Evolutionary conservation across 192 early-diverging fungal species (phyloP), one percentile per base, ranked within the genome.

Genomic region (Umbelopsis isabellina): DNA sequence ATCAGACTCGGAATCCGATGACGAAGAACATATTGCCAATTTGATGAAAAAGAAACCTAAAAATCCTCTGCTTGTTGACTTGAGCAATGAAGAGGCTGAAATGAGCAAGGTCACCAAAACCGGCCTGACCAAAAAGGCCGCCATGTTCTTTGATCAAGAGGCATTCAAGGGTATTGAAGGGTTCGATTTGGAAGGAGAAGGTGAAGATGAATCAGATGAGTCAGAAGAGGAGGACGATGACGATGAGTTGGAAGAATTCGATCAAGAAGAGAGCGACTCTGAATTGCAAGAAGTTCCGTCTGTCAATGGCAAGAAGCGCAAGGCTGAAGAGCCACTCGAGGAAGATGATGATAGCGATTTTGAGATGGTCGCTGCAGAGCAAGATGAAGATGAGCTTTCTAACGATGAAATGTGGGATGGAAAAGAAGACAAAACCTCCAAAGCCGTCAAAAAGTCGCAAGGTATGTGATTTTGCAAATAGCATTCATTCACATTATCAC

Each of bases 131-230:
- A 92, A 90, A 45, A 90, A 89, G 15, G 94, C 97, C 6, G 85
- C 89, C n/a, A 84, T 95, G 79, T 99, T 97, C 84, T 99, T 99
- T 83, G 92, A 96, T 76, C 95, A 99, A 78, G 92, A 93, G 0
- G 72, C 97, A 20, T 99, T 99, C 81, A 89, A 94, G 73, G 86
- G 85, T 22, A 73, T 89, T 48, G 80, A 82, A 37, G 68, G 76
- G 0, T 73, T 80, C 5, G 84, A 86, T 22, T 78, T 83, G 66
- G 84, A 87, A 37, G 82, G 85, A 53, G 84, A 87, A 0, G 88
- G 89, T 30, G 84, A 88, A 7, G 88, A 88, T 2, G 76, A 78
- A 16, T 80, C 82, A 1, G 82, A 79, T 11, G 74, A 71, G 12
- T 80, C 82, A 1, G 82, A 79, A 9, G 74, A 71, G 12, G 79